phyloP scores from a whole-genome alignment of 139 green algal species.

The Chlorella sorokiniana region DNA sequence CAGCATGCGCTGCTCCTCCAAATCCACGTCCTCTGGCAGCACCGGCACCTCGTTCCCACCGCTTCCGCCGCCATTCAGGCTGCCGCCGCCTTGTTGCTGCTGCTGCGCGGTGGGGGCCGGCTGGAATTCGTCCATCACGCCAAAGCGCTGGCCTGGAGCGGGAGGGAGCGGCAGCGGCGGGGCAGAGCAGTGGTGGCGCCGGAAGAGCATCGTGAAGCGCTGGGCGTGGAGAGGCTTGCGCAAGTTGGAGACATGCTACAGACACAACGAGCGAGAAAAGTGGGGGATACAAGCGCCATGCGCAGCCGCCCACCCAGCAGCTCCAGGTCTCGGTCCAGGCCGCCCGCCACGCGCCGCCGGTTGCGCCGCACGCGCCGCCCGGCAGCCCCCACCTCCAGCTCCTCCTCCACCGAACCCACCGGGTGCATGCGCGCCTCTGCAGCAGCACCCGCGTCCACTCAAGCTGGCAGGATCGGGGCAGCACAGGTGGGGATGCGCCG shows the following conservation, averaged over 20 bases:
- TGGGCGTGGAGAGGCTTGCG: too few species aligned
- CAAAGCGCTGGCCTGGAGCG: slow-evolving; percentile 31
- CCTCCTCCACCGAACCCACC: slow-evolving; percentile 21
- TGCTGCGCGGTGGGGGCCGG: neutral
- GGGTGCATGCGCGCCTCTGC: slow-evolving; percentile 21
- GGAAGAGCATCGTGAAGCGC: too few species aligned
- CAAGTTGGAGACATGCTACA: too few species aligned
- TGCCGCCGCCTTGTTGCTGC: slow-evolving; percentile 11
- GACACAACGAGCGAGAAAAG: neutral
- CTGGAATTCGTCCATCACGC: slow-evolving; percentile 20
- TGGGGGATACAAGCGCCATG: neutral
- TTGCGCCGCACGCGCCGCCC: slow-evolving; percentile 30
- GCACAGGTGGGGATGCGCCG: neutral
- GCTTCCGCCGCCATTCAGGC: neutral
- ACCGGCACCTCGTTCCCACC: neutral
- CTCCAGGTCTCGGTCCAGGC: slow-evolving; percentile 28
- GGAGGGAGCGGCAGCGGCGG: too few species aligned
- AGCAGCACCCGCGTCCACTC: too few species aligned
- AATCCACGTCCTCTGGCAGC: slow-evolving; percentile 39
- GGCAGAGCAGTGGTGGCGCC: too few species aligned
- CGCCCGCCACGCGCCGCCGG: slow-evolving; percentile 8
- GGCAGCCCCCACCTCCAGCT: slow-evolving; percentile 2
- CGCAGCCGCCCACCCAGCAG: slow-evolving; percentile 16
- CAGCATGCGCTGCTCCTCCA: slow-evolving; percentile 54
- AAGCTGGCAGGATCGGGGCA: neutral